Evolutionary conservation across 1,284 basidiomycete genomes (phyloP).

Genomic region (Cerioporus squamosus): DNA sequence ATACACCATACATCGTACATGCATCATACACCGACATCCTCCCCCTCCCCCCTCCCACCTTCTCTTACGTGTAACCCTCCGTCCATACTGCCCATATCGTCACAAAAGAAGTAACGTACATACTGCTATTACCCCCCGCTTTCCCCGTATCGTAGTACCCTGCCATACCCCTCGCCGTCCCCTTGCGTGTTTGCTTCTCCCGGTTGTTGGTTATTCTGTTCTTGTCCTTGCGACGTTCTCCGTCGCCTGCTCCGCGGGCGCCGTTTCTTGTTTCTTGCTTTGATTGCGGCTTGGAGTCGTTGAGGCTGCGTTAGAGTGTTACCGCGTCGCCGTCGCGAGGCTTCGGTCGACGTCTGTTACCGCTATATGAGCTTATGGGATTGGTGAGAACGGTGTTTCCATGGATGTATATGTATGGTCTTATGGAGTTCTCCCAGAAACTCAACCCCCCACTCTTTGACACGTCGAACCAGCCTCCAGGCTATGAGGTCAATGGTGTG

Average conservation of each 20-base stretch:
- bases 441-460: no score
- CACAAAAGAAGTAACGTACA: slow-evolving; percentile 21
- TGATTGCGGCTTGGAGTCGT: no score
- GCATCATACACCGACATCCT: no score
- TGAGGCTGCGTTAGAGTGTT: neutral
- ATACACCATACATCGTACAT: slow-evolving; percentile 3
- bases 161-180: slow-evolving; percentile 14
- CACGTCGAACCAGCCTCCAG: no score
- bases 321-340: no score
- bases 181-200: neutral
- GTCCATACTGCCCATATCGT: neutral
- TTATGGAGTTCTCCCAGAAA: slow-evolving; percentile 7
- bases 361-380: slow-evolving; percentile 11
- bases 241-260: neutral
- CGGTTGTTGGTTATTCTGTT: slow-evolving; percentile 24
- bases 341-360: neutral
- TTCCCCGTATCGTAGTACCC: neutral
- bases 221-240: no score
- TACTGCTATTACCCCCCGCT: slow-evolving; percentile 23
- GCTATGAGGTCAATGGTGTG: no score
- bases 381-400: slow-evolving; percentile 15
- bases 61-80: neutral
- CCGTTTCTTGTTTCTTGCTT: no score
- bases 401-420: slow-evolving; percentile 28
- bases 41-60: neutral